Evolutionary conservation across 2,329 filamentous ascomycete genomes (phyloP), one percentile per base, ranked within the genome.

Genomic region (Fusarium graminum): DNA sequence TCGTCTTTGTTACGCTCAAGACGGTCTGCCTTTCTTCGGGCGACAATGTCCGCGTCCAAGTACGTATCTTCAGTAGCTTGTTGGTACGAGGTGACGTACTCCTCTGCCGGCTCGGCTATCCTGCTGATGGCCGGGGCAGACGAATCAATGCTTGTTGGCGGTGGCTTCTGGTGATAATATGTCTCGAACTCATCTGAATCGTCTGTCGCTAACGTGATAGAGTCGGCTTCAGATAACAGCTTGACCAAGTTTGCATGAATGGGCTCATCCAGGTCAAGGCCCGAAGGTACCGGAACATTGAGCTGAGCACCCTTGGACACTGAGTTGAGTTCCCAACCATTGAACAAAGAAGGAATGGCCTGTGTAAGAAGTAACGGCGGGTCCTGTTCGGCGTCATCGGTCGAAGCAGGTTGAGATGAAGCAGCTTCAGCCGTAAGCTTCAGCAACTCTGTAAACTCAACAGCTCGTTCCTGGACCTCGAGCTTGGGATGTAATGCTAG

Each of bases 391-490:
- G 80, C 66, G 3, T 83, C 79, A 30, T 85, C 84, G 1, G 81
- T 84, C 2, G 84, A 85, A 14, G 86, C 80, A 12, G 86, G 83
- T 63, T 94, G 91, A 2, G 84, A 88, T 10, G 88, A 85, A 4
- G 87, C 87, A 14, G 94, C 93, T 79, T 99, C 95, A 2, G 89
- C 88, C 3, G 92, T 93, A 42, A 99, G 83, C 59, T 93, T 93
- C 72, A 98, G 87, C 13, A 98, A 83, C 75, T 99, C 95, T 0
- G 93, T 85, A 71, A 97, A 96, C 74, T 97, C 94, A 2, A 97
- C 94, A 4, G 94, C 91, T 56, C 95, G 88, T 77, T 98, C 95
- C 78, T 99, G 95, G 5, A 99, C 93, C 75, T 99, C 95, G 2
- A 99, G 83, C 71, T 89, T 92, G 0, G 94, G 94, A 75, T 98